phyloP scores from a whole-genome alignment of 495 filamentous ascomycete species.

The Hyaloscypha bicolor region DNA sequence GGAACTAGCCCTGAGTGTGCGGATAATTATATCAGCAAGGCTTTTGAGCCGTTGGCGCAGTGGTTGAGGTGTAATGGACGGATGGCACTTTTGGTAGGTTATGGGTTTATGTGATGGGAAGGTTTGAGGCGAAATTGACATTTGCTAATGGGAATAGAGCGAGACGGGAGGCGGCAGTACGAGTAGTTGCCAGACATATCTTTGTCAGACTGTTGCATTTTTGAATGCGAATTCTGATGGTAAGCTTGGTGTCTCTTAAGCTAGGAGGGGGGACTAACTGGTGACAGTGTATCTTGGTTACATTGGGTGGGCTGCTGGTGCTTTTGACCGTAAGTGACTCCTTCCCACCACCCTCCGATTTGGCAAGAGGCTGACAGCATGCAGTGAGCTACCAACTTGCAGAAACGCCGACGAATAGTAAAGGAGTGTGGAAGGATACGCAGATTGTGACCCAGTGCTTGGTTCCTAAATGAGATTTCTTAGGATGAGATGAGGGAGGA shows the following conservation, averaged over 20 bases:
- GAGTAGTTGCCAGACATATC: conserved; percentile 41
- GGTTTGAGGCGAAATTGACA: no score
- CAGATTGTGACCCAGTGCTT: conserved; percentile 5
- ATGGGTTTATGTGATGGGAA: background rate
- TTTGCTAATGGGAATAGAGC: conserved; percentile 14
- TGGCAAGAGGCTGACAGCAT: background rate
- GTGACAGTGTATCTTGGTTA: conserved; percentile 15
- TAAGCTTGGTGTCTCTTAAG: background rate
- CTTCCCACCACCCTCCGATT: background rate
- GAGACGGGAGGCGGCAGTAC: conserved; percentile 59
- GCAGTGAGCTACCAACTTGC: conserved; percentile 37
- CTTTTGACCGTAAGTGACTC: conserved; percentile 10
- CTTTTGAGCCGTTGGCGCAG: conserved; percentile 47
- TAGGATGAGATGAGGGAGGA: no score
- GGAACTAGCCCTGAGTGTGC: conserved; percentile 52
- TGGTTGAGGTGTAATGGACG: conserved; percentile 53
- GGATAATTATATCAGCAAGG: conserved; percentile 47
- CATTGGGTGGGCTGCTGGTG: conserved; percentile 15
- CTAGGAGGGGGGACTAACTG: background rate
- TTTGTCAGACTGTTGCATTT: conserved; percentile 40
- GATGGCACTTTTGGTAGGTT: conserved; percentile 15
- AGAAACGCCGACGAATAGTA: conserved; percentile 44
- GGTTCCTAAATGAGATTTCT: conserved; percentile 1
- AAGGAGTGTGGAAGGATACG: conserved; percentile 40
- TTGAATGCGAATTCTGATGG: conserved; percentile 46